Evolutionary conservation across 2,329 filamentous ascomycete genomes (phyloP).

Genomic region (Fusarium burgessii): DNA sequence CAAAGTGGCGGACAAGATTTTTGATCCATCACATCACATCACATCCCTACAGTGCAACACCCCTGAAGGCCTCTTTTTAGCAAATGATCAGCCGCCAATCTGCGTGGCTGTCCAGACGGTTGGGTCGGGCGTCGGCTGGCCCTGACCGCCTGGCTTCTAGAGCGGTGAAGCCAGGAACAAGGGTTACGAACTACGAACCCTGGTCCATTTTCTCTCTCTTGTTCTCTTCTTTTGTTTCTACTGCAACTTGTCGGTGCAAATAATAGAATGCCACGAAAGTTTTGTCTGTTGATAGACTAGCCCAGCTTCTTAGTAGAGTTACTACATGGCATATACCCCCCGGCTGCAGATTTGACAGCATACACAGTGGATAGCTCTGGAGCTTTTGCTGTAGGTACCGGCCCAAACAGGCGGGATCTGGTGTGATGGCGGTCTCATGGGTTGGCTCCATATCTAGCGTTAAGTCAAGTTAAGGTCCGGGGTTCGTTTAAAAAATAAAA

Average conservation of each 20-base stretch:
- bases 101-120: slow-evolving; percentile 36
- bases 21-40: slow-evolving; percentile 32
- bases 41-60: slow-evolving; percentile 18
- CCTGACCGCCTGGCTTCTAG: slow-evolving; percentile 36
- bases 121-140: slow-evolving; percentile 36
- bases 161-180: slow-evolving; percentile 41
- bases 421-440: slow-evolving; percentile 41
- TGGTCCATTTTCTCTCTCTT: neutral
- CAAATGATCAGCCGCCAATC: slow-evolving; percentile 44
- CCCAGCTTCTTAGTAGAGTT: neutral
- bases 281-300: neutral
- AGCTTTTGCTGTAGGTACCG: slow-evolving; percentile 42
- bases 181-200: slow-evolving; percentile 17
- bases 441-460: slow-evolving; percentile 13
- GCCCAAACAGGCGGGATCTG: slow-evolving; percentile 46
- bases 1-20: slow-evolving; percentile 40
- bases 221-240: neutral
- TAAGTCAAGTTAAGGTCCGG: neutral
- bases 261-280: slow-evolving; percentile 20
- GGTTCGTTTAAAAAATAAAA: neutral
- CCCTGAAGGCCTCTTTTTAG: slow-evolving; percentile 29
- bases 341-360: slow-evolving; percentile 37
- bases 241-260: slow-evolving; percentile 14
- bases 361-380: slow-evolving; percentile 25
- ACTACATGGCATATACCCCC: neutral